Conservation (phyloP, 768 basidiomycete species). For the Mycena venus region DNA sequence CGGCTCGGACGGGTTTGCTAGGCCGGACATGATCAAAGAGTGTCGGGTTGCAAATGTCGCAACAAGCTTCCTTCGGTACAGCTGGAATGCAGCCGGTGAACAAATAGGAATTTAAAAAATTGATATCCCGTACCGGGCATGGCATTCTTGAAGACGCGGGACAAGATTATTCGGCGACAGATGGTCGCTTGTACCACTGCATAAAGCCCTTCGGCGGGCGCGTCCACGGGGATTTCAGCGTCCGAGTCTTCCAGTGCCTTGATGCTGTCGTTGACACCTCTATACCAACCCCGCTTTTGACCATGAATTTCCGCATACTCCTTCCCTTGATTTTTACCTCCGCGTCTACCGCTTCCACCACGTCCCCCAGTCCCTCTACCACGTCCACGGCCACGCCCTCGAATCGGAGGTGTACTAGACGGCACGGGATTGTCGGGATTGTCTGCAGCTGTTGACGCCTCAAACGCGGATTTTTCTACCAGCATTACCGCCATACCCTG, state of each 20-base stretch:
- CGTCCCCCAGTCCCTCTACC: neutral
- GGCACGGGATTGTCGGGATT: neutral
- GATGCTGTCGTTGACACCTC: neutral
- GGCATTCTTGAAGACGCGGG: neutral
- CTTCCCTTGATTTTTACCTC: neutral
- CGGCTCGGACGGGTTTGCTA: neutral
- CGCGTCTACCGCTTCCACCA: neutral
- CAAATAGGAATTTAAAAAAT: neutral
- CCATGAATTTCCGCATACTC: neutral
- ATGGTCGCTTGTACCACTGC: neutral
- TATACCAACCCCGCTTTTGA: neutral
- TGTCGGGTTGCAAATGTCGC: conserved; percentile 8
- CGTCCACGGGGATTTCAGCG: neutral
- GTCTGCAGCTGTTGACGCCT: neutral
- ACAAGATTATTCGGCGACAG: neutral
- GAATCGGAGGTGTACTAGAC: neutral
- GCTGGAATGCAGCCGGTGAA: neutral
- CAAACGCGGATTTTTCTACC: conserved; percentile 33
- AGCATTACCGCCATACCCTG: conserved; percentile 44
- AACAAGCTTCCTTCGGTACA: neutral
- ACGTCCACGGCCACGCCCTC: neutral
- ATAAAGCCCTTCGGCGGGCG: neutral
- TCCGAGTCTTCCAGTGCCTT: neutral
- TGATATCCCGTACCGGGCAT: neutral
- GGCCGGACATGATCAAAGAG: neutral